Base-by-base conservation (phyloP, 345 rosid species). In the Rubroshorea leprosula region DNA sequence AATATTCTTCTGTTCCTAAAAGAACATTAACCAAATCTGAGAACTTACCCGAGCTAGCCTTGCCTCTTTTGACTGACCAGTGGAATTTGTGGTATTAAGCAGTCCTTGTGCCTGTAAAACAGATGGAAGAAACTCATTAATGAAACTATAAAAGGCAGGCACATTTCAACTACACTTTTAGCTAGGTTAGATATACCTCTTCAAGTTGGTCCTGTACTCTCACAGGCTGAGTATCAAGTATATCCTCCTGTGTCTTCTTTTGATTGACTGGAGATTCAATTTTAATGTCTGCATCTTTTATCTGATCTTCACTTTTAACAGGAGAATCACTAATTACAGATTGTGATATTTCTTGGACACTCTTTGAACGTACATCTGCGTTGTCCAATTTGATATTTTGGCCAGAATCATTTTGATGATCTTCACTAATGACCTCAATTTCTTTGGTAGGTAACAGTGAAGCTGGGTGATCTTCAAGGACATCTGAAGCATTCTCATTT, bases 31-130 rank as follows among this genome's bases (percentile, higher is more conserved):
- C 48, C 48, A 17, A 64, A 23, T 48, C 29, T 44, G 67, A 54
- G 52, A 66, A 56, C 91, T 79, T 84, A 90, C 99, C 90, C 93
- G 89, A 61, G 97, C 90, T 76, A 94, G 68, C 66, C 99, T 82
- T 55, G 99, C 97, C 76, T 94, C 99, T 73, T 94, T 94, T 56
- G 99, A 94, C 75, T 82, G 92, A 59, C 97, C 99, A 56, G 87
- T 82, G 62, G 97, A 72, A 70, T 70, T 68, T 56, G 97, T 71
- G 69, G 81, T 83, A 78, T 94, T 85, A 54, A 94, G 85, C 70
- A 94, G 77, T 58, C 91, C 88, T 73, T 94, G 96, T 80, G 99
- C 99, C 97, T 90, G 80, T 46, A 74, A 23, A 71, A 60, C 74
- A 76, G 58, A 57, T n/a, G 21, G 60, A 51, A 68, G 45, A 27